phyloP scores from a whole-genome alignment of 2,329 filamentous ascomycete species.

The Neofusicoccum kwambonambiense region DNA sequence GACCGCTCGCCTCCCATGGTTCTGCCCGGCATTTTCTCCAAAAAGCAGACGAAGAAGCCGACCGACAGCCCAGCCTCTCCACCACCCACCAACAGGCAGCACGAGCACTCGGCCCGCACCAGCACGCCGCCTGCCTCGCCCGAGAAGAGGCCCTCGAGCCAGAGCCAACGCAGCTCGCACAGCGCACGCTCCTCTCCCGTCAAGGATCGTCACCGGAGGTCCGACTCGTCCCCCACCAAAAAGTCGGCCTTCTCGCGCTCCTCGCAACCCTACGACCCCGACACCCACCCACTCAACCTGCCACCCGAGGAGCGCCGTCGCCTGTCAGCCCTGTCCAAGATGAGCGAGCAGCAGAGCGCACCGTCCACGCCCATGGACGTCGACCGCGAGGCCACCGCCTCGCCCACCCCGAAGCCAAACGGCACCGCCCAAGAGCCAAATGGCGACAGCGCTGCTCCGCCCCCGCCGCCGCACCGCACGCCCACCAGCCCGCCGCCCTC shows the following conservation, averaged over 20 bases:
- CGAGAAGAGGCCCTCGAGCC: slow-evolving; percentile 33
- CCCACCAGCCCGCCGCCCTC: slow-evolving; percentile 48
- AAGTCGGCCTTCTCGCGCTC: slow-evolving; percentile 32
- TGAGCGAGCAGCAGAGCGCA: slow-evolving; percentile 49
- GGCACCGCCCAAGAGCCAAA: slow-evolving; percentile 43
- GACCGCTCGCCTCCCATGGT: slow-evolving; percentile 16
- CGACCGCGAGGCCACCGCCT: slow-evolving; percentile 62
- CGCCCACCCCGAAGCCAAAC: slow-evolving; percentile 52
- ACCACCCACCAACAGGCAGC: slow-evolving; percentile 19
- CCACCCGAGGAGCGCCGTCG: slow-evolving; percentile 85
- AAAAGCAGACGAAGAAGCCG: slow-evolving; percentile 36
- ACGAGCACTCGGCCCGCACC: slow-evolving; percentile 13
- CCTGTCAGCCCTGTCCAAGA: slow-evolving; percentile 63
- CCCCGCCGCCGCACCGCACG: slow-evolving; percentile 69
- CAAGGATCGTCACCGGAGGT: slow-evolving; percentile 30
- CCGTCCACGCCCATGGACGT: slow-evolving; percentile 68
- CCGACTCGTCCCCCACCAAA: slow-evolving; percentile 30
- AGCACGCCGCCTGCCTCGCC: slow-evolving; percentile 36
- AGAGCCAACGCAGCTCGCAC: background rate
- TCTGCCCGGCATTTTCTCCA: slow-evolving; percentile 26
- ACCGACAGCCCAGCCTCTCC: slow-evolving; percentile 25
- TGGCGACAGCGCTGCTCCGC: slow-evolving; percentile 46
- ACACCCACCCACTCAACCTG: slow-evolving; percentile 85
- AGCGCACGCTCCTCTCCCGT: slow-evolving; percentile 22
- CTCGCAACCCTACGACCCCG: slow-evolving; percentile 53